These are phyloP conservation scores for Cryphonectria carpinicola DNA, from an alignment of 2,329 filamentous ascomycete species.

Conservation along the genomic window DNA sequence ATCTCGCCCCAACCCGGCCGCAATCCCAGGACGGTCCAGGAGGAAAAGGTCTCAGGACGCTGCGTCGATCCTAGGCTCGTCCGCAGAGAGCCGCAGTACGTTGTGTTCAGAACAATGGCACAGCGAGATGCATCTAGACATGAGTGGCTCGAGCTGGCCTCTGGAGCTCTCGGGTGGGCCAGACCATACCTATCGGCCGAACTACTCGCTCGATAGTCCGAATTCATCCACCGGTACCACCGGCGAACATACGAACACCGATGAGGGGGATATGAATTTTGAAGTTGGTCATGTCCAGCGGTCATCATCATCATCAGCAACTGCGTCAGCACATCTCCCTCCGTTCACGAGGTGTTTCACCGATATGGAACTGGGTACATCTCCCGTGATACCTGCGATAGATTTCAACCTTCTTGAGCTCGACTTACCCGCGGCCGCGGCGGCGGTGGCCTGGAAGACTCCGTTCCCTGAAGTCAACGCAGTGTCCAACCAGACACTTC, in stretches of 20 bases:
- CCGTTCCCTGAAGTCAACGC: constrained; percentile 9
- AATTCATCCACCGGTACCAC: not conserved
- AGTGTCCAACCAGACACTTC: constrained; percentile 24
- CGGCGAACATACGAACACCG: constrained; percentile 7
- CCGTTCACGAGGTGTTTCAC: not conserved
- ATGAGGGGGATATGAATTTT: not conserved
- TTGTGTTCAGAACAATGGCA: constrained; percentile 11
- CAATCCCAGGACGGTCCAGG: not conserved
- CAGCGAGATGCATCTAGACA: constrained; percentile 7
- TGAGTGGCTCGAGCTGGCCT: constrained; percentile 12
- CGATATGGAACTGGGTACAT: constrained; percentile 5
- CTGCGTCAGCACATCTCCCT: not conserved
- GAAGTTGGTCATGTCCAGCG: constrained; percentile 1
- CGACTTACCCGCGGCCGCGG: not conserved
- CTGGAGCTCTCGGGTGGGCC: constrained; percentile 2
- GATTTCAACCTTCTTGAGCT: not conserved
- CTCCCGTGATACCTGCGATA: not conserved
- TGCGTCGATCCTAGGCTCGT: constrained; percentile 6
- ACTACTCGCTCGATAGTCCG: constrained; percentile 4
- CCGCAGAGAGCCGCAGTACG: constrained; percentile 7
- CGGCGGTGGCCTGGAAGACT: not conserved
- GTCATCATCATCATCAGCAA: not conserved
- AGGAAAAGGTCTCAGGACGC: not conserved
- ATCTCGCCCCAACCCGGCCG: constrained; percentile 10
- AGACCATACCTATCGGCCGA: constrained; percentile 4